These are phyloP conservation scores for Mycotypha africana DNA, from an alignment of 371 early-diverging fungal species.

Conservation along the genomic window DNA sequence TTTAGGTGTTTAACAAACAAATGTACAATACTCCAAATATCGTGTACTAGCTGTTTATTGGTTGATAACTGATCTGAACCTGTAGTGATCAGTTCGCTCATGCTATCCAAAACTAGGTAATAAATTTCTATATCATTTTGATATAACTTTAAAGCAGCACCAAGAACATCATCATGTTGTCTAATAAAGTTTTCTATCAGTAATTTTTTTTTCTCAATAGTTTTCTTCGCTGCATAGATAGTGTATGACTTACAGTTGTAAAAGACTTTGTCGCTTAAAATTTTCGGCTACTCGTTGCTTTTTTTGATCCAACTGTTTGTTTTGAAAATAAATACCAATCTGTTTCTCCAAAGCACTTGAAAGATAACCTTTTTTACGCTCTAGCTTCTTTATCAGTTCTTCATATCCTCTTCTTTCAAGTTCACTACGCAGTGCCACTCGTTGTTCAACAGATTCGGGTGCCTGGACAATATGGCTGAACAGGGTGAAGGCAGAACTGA, in stretches of 20 bases:
- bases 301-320: constrained; percentile 44
- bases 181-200: constrained; percentile 17
- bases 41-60: constrained; percentile 25
- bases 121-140: constrained; percentile 34
- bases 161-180: constrained; percentile 35
- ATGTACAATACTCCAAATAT: constrained; percentile 37
- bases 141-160: constrained; percentile 24
- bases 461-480: constrained; percentile 53
- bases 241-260: constrained; percentile 25
- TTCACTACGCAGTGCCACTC: constrained; percentile 48
- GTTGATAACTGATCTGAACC: constrained; percentile 16
- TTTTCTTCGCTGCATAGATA: neutral
- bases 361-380: constrained; percentile 24
- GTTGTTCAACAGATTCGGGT: constrained; percentile 45
- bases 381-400: constrained; percentile 35
- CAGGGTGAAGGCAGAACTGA: constrained; percentile 43
- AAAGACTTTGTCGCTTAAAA: constrained; percentile 28
- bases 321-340: constrained; percentile 38
- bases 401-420: constrained; percentile 54
- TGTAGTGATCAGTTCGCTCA: constrained; percentile 23
- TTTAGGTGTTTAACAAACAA: constrained; percentile 28
- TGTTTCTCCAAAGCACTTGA: constrained; percentile 39
- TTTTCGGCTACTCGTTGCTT: constrained; percentile 42
- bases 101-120: constrained; percentile 37
- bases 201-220: too few species aligned